Evolutionary conservation across 495 filamentous ascomycete genomes (phyloP).

Genomic region (Penicillium maclennaniae): DNA sequence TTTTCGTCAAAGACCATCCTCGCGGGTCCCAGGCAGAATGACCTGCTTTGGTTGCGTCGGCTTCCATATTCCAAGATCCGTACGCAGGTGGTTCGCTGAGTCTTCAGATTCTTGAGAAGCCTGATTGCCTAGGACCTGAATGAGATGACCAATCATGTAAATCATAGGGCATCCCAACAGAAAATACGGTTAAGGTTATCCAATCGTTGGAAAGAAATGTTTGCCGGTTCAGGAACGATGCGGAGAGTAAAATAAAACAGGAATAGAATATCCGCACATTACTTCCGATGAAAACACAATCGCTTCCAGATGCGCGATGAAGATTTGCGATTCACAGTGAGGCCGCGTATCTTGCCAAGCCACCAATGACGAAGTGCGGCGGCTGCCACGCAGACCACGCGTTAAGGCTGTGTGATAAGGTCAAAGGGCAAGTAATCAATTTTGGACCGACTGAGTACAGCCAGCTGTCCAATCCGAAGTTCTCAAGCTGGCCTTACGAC

Average conservation of each 20-base stretch:
- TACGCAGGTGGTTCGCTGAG: constrained; percentile 1
- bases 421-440: no score
- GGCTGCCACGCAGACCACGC: constrained; percentile 1
- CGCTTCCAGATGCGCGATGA: background rate
- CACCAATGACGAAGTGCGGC: background rate
- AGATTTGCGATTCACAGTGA: background rate
- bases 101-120: background rate
- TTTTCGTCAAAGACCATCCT: constrained; percentile 21
- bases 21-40: constrained; percentile 7
- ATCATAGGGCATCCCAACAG: background rate
- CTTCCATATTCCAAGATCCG: background rate
- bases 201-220: background rate
- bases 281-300: background rate
- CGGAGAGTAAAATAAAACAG: background rate
- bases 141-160: background rate
- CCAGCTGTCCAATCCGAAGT: no score
- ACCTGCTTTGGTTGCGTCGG: background rate
- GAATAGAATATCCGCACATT: background rate
- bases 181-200: background rate
- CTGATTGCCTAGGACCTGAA: background rate
- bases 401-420: background rate
- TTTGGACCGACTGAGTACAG: no score
- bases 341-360: constrained; percentile 4
- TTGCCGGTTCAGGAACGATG: background rate
- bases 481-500: no score